Percentiles rank a stretch among this genome's conserved stretches.
These are phyloP conservation scores for Exophiala alcalophila DNA, from an alignment of 2,329 filamentous ascomycete genomes.

Conservation along the genomic window DNA sequence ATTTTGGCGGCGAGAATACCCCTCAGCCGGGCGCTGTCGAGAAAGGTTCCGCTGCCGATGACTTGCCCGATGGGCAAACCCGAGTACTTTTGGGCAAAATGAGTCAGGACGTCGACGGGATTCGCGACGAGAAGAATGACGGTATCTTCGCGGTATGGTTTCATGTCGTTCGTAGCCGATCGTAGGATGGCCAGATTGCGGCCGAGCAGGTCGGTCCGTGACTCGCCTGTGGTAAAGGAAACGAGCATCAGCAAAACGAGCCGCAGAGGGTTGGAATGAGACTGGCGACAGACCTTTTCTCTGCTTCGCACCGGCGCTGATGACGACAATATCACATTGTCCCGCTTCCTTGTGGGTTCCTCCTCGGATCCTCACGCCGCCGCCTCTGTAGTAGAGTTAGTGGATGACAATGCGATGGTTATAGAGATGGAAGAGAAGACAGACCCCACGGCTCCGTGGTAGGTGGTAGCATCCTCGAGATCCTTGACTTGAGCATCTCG, in stretches of 20 bases:
- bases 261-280: neutral
- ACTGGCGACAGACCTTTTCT: constrained; percentile 34
- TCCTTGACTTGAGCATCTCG: constrained; percentile 53
- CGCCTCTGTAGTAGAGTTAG: constrained; percentile 12
- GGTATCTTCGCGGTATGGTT: constrained; percentile 47
- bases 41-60: constrained; percentile 53
- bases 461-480: constrained; percentile 51
- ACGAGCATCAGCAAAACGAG: constrained; percentile 4
- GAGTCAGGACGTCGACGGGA: constrained; percentile 55
- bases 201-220: constrained; percentile 46
- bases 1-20: constrained; percentile 24
- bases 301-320: constrained; percentile 55
- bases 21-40: constrained; percentile 50
- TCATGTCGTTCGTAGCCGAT: constrained; percentile 49
- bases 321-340: constrained; percentile 55
- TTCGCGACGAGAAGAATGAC: constrained; percentile 55
- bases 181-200: constrained; percentile 50
- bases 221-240: constrained; percentile 41
- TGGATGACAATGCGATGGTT: neutral
- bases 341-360: constrained; percentile 43
- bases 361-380: constrained; percentile 19
- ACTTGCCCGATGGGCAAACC: constrained; percentile 51
- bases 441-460: constrained; percentile 47
- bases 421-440: constrained; percentile 23
- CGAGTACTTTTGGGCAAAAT: constrained; percentile 48